phyloP scores from a whole-genome alignment of 345 rosid species.

The Pistacia integerrima region DNA sequence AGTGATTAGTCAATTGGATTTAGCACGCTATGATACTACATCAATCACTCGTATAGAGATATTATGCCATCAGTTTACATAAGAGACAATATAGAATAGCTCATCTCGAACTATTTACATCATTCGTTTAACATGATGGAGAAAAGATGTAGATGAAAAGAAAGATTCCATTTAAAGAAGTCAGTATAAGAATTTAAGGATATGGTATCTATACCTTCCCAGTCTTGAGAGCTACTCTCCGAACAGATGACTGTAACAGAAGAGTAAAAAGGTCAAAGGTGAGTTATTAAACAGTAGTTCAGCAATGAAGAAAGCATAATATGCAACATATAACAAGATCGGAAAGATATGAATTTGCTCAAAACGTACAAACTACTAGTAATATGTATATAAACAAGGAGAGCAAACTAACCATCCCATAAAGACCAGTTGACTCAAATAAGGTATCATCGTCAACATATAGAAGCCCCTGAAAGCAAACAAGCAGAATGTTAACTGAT shows the following conservation, averaged over 20 bases:
- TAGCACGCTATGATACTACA: background rate
- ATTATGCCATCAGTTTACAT: background rate
- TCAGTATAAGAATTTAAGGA: background rate
- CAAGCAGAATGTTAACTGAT: background rate
- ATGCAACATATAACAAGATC: too few species aligned
- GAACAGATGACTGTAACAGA: conserved; percentile 76
- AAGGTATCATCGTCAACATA: conserved; percentile 68
- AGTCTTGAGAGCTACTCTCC: conserved; percentile 66
- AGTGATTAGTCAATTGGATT: background rate
- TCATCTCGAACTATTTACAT: background rate
- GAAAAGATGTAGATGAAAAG: background rate
- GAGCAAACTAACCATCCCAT: conserved; percentile 43
- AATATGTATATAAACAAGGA: too few species aligned
- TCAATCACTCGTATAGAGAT: background rate
- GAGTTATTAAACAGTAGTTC: background rate
- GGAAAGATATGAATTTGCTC: background rate
- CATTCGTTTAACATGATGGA: background rate
- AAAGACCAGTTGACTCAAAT: conserved; percentile 87
- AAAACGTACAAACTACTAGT: background rate
- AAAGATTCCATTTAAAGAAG: background rate
- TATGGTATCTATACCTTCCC: conserved; percentile 63
- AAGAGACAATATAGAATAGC: background rate
- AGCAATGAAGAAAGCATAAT: too few species aligned
- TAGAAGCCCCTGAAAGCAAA: conserved; percentile 74
- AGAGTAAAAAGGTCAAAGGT: background rate